Base-by-base conservation (phyloP, 2,329 filamentous ascomycete genomes). In the Fusarium duplospermum region DNA sequence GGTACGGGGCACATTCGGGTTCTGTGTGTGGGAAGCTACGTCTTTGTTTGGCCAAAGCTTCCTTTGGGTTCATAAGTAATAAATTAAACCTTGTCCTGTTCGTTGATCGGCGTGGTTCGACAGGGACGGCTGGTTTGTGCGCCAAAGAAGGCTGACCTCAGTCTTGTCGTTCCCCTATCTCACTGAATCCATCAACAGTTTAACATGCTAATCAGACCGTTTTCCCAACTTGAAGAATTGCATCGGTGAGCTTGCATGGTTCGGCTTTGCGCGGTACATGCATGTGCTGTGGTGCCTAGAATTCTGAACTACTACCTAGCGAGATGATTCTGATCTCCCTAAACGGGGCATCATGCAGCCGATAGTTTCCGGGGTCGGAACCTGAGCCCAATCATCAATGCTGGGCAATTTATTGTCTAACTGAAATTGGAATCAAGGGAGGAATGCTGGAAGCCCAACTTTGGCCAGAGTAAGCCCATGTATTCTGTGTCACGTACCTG, bases 211-310 rank as follows among this genome's bases (percentile, higher is more conserved):
- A 16, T 35, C 24, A 14, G 1, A 8, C 10, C 22, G 22, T 24
- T 16, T 36, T 24, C 13, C 56, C 31, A 36, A 20, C 22, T 40
- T n/a, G 35, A 40, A 27, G 1, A 36, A 29, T 20, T 38, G 9
- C 11, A 61, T 27, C 18, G 50, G 45, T n/a, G 36, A 18, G 16
- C 54, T 65, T 64, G 18, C 13, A 16, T 74, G 47, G 16, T n/a
- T 62, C 71, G 67, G 71, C 64, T 73, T 65, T 5, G 58, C 20
- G 24, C 71, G 71, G 71, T 47, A 40, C 29, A 69, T 29, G 31
- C 29, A 69, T 29, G 31, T 33, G 14, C 9, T 4, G 13, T 8
- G 14, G 40, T 27, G 31, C 29, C 66, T 57, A 67, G 36, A 52
- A n/a, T 18, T 14, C 14, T 36, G 1, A 20, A 31, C 27, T 9